Evolutionary conservation across 1,284 basidiomycete species (phyloP).

Genomic region (Hypsizygus ulmarius): DNA sequence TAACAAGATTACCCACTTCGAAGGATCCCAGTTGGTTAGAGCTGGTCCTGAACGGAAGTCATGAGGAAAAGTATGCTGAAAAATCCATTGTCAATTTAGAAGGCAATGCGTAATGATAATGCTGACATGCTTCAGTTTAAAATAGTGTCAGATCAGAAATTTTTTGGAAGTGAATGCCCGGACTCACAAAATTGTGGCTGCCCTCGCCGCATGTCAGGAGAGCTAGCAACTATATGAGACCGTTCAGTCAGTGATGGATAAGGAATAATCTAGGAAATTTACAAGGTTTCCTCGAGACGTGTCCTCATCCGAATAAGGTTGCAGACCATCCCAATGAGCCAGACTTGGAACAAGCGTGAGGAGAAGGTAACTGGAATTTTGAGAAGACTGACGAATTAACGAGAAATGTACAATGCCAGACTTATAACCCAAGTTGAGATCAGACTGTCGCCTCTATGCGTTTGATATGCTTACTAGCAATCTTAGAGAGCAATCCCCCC

Average conservation of each 20-base stretch:
- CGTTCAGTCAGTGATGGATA: conserved; percentile 3
- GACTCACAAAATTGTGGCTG: conserved; percentile 71
- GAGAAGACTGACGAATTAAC: conserved; percentile 64
- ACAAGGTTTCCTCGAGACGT: conserved; percentile 74
- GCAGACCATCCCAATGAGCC: conserved; percentile 77
- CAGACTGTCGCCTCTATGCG: background rate
- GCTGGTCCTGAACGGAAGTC: conserved; percentile 70
- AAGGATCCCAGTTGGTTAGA: conserved; percentile 71
- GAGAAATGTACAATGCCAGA: conserved; percentile 79
- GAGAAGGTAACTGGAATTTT: background rate
- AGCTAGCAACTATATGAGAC: conserved; percentile 52
- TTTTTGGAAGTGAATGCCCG: background rate
- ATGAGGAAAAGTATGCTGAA: conserved; percentile 74
- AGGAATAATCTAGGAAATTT: conserved; percentile 16
- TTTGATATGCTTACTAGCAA: conserved; percentile 9
- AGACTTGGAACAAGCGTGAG: conserved; percentile 37
- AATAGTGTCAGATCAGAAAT: background rate
- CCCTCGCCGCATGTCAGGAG: conserved; percentile 75
- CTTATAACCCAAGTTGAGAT: conserved; percentile 29
- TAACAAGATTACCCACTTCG: conserved; percentile 71
- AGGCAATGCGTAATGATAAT: background rate
- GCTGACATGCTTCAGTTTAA: conserved; percentile 28
- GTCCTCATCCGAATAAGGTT: conserved; percentile 77
- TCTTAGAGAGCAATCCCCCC: conserved; percentile 52
- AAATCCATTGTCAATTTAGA: conserved; percentile 4